phyloP scores from a whole-genome alignment of 2,329 filamentous ascomycete species.

The Escovopsis sp. region DNA sequence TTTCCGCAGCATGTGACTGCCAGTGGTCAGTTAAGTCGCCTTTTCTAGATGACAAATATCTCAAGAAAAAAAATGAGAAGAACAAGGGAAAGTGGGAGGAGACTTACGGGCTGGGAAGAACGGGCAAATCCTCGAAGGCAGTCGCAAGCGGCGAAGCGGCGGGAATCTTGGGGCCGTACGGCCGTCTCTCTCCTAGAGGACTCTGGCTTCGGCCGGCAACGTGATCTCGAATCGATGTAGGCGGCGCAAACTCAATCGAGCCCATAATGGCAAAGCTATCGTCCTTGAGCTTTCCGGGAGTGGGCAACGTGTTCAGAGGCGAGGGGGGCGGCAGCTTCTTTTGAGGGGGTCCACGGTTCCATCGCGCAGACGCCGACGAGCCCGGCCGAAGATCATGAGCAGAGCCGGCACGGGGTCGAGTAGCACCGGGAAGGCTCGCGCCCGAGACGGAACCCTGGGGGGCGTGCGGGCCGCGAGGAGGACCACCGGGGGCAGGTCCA shows the following conservation, averaged over 20 bases:
- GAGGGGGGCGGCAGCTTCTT: constrained; percentile 52
- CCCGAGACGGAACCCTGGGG: constrained; percentile 35
- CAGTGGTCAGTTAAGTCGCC: not conserved
- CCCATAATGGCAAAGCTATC: constrained; percentile 56
- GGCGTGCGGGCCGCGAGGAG: constrained; percentile 21
- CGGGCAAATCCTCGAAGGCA: constrained; percentile 72
- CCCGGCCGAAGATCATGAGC: constrained; percentile 30
- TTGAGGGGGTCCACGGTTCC: constrained; percentile 31
- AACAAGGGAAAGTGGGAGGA: not conserved
- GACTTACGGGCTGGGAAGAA: constrained; percentile 83
- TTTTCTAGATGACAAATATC: not conserved
- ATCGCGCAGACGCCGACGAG: constrained; percentile 45
- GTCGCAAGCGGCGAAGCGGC: constrained; percentile 66
- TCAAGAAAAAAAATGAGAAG: not conserved
- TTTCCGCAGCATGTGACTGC: constrained; percentile 57
- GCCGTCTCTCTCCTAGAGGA: constrained; percentile 47
- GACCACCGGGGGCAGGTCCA: constrained; percentile 15
- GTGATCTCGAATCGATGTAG: constrained; percentile 49
- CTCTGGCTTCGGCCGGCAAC: constrained; percentile 54
- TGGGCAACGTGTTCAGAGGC: constrained; percentile 63
- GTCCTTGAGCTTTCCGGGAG: constrained; percentile 70
- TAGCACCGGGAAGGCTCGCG: constrained; percentile 29
- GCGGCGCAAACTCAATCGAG: constrained; percentile 78
- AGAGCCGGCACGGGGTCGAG: constrained; percentile 37
- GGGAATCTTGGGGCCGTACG: constrained; percentile 61